Evolutionary conservation across 75 land plant species (phyloP).

Genomic region (Azolla pinnata): DNA sequence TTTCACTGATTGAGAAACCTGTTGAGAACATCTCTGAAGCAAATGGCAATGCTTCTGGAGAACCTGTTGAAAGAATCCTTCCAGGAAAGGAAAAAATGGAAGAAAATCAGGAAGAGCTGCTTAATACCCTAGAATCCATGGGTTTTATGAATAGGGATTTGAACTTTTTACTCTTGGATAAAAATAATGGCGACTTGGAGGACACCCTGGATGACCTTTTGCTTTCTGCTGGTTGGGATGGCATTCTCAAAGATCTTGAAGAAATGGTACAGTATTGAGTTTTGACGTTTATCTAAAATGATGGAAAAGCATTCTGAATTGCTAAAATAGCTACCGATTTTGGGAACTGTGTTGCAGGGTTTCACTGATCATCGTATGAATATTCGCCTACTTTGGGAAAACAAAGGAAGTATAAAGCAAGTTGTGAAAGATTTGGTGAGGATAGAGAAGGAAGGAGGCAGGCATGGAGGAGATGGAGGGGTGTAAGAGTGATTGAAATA

Average conservation of each 20-base stretch:
- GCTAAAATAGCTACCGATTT: neutral
- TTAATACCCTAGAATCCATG: conserved; percentile 63
- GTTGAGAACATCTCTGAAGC: neutral
- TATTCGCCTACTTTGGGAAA: conserved; percentile 58
- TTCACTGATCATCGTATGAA: conserved; percentile 62
- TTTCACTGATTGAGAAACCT: conserved; percentile 30
- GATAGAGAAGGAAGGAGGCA: conserved; percentile 49
- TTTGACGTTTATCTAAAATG: neutral
- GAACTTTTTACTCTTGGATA: conserved; percentile 64
- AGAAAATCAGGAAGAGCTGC: conserved; percentile 11
- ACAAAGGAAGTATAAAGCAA: conserved; percentile 75
- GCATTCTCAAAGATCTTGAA: conserved; percentile 67
- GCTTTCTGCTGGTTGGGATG: conserved; percentile 76
- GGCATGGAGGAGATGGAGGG: too few species aligned
- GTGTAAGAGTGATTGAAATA: too few species aligned
- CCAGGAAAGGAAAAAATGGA: neutral
- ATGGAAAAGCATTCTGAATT: too few species aligned
- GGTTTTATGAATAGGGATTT: conserved; percentile 63
- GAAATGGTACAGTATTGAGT: conserved; percentile 64
- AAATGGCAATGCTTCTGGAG: neutral
- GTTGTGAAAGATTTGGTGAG: conserved; percentile 84
- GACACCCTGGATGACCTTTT: conserved; percentile 68
- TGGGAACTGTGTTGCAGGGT: conserved; percentile 41
- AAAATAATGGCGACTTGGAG: conserved; percentile 52
- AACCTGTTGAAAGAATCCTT: too few species aligned